Percentiles rank a stretch among this genome's conserved stretches.
phyloP scores from a whole-genome alignment of 257 asterid species.

The Solanum habrochaites region DNA sequence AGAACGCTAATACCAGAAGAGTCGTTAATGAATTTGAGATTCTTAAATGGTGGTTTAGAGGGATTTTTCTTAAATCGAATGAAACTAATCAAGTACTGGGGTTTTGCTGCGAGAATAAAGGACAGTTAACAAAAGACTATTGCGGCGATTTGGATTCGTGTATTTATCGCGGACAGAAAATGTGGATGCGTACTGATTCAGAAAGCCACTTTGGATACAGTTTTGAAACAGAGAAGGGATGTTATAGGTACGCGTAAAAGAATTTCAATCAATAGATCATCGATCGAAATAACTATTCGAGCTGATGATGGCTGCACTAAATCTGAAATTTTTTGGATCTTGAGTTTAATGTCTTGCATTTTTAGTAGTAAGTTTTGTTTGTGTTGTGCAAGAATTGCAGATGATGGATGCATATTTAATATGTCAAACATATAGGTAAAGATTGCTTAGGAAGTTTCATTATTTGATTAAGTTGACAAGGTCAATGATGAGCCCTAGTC shows the following conservation, averaged over 20 bases:
- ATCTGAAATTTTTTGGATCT: not conserved
- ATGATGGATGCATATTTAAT: no score
- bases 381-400: no score
- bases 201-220: slow-evolving; percentile 28
- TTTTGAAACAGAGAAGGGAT: slow-evolving; percentile 20
- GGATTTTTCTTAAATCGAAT: not conserved
- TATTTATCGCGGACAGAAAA: slow-evolving; percentile 13
- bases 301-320: slow-evolving; percentile 11
- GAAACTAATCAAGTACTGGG: not conserved
- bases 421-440: no score
- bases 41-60: not conserved
- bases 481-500: no score
- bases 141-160: slow-evolving; percentile 12
- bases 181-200: slow-evolving; percentile 16
- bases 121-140: slow-evolving; percentile 10
- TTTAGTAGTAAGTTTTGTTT: no score
- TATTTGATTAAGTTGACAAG: no score
- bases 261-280: slow-evolving; percentile 15
- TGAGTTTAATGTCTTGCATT: no score
- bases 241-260: slow-evolving; percentile 13
- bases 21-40: not conserved
- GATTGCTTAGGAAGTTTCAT: no score
- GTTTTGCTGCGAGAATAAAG: not conserved
- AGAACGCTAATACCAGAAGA: not conserved
- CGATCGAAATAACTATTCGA: slow-evolving; percentile 9